Evolutionary conservation across 805 yeast genomes (phyloP).

Genomic region (Saccharomycopsis fibuligera): DNA sequence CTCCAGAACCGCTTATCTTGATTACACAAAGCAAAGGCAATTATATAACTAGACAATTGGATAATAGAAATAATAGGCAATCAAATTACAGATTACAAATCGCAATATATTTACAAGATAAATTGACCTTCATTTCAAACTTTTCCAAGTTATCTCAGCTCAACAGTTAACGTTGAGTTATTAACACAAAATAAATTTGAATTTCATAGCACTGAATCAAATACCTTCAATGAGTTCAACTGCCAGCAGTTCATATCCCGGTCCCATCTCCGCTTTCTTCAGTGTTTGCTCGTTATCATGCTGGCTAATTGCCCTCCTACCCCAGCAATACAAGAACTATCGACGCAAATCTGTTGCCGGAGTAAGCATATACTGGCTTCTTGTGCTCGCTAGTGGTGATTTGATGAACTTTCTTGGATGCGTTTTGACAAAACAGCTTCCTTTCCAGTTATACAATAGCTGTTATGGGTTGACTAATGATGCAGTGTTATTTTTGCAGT

Average conservation of each 20-base stretch:
- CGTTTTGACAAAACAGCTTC: constrained; percentile 64
- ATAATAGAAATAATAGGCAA: no score
- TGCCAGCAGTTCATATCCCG: constrained; percentile 1
- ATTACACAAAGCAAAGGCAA: no score
- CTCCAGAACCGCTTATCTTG: no score
- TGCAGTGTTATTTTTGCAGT: constrained; percentile 60
- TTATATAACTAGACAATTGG: no score
- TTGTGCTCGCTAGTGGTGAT: constrained; percentile 32
- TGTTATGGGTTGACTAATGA: constrained; percentile 72
- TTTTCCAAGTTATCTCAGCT: no score
- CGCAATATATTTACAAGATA: no score
- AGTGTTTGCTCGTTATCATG: constrained; percentile 8
- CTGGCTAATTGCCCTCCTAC: constrained; percentile 27
- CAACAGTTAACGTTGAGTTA: no score
- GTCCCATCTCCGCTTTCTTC: constrained; percentile 1
- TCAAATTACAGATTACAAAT: no score
- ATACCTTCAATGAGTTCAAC: no score
- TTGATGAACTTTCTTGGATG: constrained; percentile 55
- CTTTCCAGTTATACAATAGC: constrained; percentile 74
- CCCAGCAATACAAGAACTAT: constrained; percentile 32
- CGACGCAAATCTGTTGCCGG: constrained; percentile 29
- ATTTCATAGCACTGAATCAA: no score
- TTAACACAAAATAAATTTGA: no score
- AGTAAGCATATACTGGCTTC: constrained; percentile 27
- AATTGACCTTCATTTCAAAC: no score